Evolutionary conservation across 2,329 filamentous ascomycete species (phyloP), one percentile per base, ranked within the genome.

Genomic region (Fusarium anguioides): DNA sequence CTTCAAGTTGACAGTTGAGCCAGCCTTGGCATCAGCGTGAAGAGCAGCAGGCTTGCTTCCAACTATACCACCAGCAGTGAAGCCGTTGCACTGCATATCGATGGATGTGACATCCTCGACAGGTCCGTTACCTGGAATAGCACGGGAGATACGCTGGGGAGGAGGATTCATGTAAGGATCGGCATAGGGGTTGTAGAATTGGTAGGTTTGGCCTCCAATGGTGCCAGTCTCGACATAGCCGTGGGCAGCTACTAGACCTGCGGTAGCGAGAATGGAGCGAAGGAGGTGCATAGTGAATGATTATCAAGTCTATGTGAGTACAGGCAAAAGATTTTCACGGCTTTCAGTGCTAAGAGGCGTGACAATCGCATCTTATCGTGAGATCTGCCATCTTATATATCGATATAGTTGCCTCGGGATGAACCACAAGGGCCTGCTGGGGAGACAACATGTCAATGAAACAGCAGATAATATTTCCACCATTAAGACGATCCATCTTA

Each of bases 81-180:
- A 84, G 21, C 85, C 84, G 42, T 83, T 83, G 76, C 87, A 89
- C 71, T 88, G 85, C 9, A 89, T 51, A 63, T 88, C 86, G 55
- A 82, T 78, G 14, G 80, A 78, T 3, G 80, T 81, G 9, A 88
- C 73, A 55, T 88, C 82, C 55, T 83, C 76, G 21, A 89, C 81
- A 1, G 86, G 86, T 5, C 87, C 86, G 74, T 88, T 88, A 35
- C 86, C 86, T 58, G 84, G 81, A 55, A 89, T 82, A 9, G 80
- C 78, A 18, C 86, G 83, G n/a, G 86, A 86, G 72, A 88, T 83
- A n/a, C 85, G 80, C 40, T 83, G 66, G 17, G 83, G 83, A 44
- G 54, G 79, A 60, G 52, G 83, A 79, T 68, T 72, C 45, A 66
- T 76, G 72, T 84, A 84, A 1, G 81, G 81, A 69, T 84, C 81